These are phyloP conservation scores for Corylus heterophylla DNA, from an alignment of 306 rosid genomes.

Conservation along the genomic window DNA sequence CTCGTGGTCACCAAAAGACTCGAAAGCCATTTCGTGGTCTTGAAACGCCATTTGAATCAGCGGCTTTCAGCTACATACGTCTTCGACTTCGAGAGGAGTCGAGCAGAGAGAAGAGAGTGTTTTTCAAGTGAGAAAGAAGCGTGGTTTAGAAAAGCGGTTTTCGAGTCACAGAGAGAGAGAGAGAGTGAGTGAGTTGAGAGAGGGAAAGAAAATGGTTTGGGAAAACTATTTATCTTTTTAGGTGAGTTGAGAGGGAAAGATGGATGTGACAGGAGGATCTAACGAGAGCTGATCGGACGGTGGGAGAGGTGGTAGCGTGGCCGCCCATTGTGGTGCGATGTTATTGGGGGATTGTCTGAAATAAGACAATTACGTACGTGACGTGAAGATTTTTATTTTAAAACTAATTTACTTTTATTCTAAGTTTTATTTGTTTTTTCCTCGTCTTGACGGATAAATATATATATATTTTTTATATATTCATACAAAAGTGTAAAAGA, in stretches of 20 bases:
- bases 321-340: slow-evolving; percentile 21
- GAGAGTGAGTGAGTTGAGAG: neutral
- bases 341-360: slow-evolving; percentile 30
- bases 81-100: neutral
- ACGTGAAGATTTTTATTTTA: neutral
- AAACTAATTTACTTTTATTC: too few species aligned
- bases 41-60: slow-evolving; percentile 56
- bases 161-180: neutral
- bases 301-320: slow-evolving; percentile 48
- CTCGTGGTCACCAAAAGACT: slow-evolving; percentile 50
- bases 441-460: too few species aligned
- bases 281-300: slow-evolving; percentile 44
- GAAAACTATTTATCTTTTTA: neutral
- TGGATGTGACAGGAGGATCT: slow-evolving; percentile 25
- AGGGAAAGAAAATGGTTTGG: neutral
- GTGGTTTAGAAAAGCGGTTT: neutral
- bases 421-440: neutral
- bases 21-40: slow-evolving; percentile 57
- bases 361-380: slow-evolving; percentile 41
- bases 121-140: neutral
- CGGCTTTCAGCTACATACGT: neutral
- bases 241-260: slow-evolving; percentile 20
- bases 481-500: too few species aligned
- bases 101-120: neutral
- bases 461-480: too few species aligned